Base-by-base conservation (phyloP, 257 asterid genomes). In the Phtheirospermum japonicum region DNA sequence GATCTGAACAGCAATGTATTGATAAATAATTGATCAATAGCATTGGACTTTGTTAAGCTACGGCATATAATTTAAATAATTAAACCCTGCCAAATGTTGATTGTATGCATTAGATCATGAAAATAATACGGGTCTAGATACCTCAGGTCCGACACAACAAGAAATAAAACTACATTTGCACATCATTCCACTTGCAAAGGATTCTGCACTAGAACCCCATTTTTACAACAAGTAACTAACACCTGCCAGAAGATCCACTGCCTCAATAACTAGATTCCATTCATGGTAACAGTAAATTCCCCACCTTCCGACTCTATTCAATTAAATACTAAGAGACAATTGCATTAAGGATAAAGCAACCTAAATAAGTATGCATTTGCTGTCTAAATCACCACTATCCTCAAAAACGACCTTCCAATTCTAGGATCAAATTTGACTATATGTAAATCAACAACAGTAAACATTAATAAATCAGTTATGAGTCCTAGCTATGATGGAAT, bases 181-280 rank as follows among this genome's bases (percentile, higher is more conserved):
- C 57, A 54, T 14, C 42, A 56, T 42, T 28, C 63, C 9, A 37
- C 6, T 6, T 37, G 64, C 14, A 45, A 16, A 23, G 1, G 14
- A 53, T 43, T 32, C 28, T 16, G 10, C 61, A 12, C 17, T 28
- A 2, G 9, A 50, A 51, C 18, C 61, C 46, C 45, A 61, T 9
- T 36, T 60, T 19, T 46, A 23, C 28, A 23, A 23, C 28, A 23
- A 23, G 28, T 23, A 23, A 3, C 28, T 9, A 59, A 31, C 20
- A 34, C 50, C 67, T 31, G 45, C 20, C 14, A 13, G 17, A 39
- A 64, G 56, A 59, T 43, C 14, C 40, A 63, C 53, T 30, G 34
- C 60, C 67, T 53, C 59, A 36, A 45, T 33, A 54, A 45, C 64
- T 60, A 64, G 18, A 60, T 59, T 14, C 12, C 31, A 63, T 14